Base-by-base conservation (phyloP, 805 yeast species). In the Cyberlindnera amylophila region DNA sequence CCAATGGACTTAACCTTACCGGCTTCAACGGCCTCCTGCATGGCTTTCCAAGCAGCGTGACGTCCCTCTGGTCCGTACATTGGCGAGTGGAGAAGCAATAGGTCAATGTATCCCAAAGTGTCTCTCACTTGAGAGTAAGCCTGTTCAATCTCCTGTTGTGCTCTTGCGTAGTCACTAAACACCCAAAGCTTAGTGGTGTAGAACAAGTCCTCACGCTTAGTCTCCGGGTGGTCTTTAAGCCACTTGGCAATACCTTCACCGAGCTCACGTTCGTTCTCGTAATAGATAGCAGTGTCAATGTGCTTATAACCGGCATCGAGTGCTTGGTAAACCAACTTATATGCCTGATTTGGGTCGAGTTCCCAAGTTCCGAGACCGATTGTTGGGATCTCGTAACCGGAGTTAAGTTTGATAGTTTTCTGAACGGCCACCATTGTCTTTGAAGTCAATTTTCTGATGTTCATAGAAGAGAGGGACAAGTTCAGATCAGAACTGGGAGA, bases 111-210 rank as follows among this genome's bases (percentile, higher is more conserved):
- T n/a, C 72, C 75, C 34, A 86, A 57, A 11, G 42, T 61, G 1
- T 62, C 69, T 32, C 72, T 65, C 6, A 81, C 84, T 36, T 71
- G 66, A 5, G 61, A 61, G 33, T 83, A 55, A 47, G 86, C 79
- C 15, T 66, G 71, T 29, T 69, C 64, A 44, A 86, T 79, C 13
- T 87, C 91, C 5, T 43, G 44, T 41, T 72, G 72, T 13, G 93
- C 82, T 16, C 67, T 64, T 0, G 63, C 58, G 55, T 81, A 79
- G 0, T 44, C 41, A 24, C 50, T 48, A 38, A 57, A 68, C 52
- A 82, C 77, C 91, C 91, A 83, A 16, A 85, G 57, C 57, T 86
- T 86, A 5, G 93, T 81, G 9, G 88, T 81, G 62, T 83, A 78
- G 47, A 69, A 74, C 9, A 79, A 73, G 23, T 75, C 81, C 33